These are phyloP conservation scores for Colletotrichum sp. DNA, from an alignment of 2,329 filamentous ascomycete genomes.

Conservation along the genomic window DNA sequence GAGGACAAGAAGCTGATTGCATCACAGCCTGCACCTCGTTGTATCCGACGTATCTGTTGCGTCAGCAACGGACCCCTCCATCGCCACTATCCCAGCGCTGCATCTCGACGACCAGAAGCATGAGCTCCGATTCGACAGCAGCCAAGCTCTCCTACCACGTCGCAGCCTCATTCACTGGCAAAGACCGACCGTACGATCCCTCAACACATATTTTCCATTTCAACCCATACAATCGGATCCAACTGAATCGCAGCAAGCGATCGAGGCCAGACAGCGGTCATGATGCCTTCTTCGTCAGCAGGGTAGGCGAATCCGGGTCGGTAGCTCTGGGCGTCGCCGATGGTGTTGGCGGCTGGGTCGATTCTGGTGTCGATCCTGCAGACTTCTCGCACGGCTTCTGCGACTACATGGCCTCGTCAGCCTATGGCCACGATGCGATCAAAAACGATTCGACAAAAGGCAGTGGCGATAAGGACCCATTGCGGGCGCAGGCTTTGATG, in stretches of 20 bases:
- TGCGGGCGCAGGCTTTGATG: constrained; percentile 58
- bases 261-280: constrained; percentile 82
- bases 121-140: neutral
- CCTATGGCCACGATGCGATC: constrained; percentile 58
- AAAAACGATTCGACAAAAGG: constrained; percentile 28
- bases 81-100: neutral
- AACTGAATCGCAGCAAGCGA: constrained; percentile 57
- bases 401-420: constrained; percentile 85
- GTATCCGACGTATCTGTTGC: neutral
- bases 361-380: constrained; percentile 90
- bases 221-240: constrained; percentile 66
- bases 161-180: constrained; percentile 77
- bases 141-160: constrained; percentile 68
- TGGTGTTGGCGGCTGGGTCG: constrained; percentile 93
- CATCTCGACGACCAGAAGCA: constrained; percentile 6
- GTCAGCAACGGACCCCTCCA: neutral
- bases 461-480: neutral
- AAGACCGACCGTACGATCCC: constrained; percentile 71
- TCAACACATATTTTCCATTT: constrained; percentile 76
- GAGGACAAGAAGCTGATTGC: neutral
- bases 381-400: constrained; percentile 96
- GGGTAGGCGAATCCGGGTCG: constrained; percentile 72
- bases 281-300: constrained; percentile 93
- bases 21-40: neutral
- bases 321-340: constrained; percentile 91